Percentiles rank a stretch among this genome's conserved stretches.
phyloP scores from a whole-genome alignment of 2,329 filamentous ascomycete species.

The Monosporascus sp. region DNA sequence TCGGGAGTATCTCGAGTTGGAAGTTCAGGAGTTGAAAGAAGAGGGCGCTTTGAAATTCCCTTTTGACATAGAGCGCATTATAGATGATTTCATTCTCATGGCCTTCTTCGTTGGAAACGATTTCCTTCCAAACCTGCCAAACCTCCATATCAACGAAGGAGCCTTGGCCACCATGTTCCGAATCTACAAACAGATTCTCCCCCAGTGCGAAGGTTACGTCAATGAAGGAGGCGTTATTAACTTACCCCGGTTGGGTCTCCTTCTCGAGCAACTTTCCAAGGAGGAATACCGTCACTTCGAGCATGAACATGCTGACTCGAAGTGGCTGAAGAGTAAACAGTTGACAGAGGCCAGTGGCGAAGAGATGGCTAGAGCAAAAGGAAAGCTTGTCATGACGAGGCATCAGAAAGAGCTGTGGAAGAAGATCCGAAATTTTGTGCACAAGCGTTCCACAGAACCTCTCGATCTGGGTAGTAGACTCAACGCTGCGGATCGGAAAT shows the following conservation, averaged over 20 bases:
- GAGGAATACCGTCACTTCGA: conserved; percentile 94
- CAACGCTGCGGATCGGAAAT: conserved; percentile 83
- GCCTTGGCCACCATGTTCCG: conserved; percentile 96
- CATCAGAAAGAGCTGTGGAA: conserved; percentile 79
- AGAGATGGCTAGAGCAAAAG: conserved; percentile 50
- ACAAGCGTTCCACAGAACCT: conserved; percentile 57
- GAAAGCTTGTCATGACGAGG: conserved; percentile 69
- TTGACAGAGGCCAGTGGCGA: conserved; percentile 64
- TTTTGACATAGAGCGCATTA: conserved; percentile 92
- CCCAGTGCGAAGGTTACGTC: conserved; percentile 86
- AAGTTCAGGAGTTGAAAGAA: conserved; percentile 87
- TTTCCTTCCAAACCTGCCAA: conserved; percentile 94
- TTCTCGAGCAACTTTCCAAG: conserved; percentile 80
- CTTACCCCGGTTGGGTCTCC: conserved; percentile 67
- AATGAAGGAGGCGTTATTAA: conserved; percentile 95
- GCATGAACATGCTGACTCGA: conserved; percentile 78
- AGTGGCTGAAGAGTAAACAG: conserved; percentile 88
- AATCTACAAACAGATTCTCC: conserved; percentile 87
- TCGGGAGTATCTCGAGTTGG: conserved; percentile 90
- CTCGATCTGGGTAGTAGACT: conserved; percentile 71
- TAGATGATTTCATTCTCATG: conserved; percentile 99
- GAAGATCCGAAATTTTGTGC: conserved; percentile 76
- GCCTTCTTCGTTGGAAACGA: conserved; percentile 99
- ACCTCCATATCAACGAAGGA: conserved; percentile 97
- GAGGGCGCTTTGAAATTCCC: conserved; percentile 67